These are phyloP conservation scores for Lachnellula suecica DNA, from an alignment of 2,329 filamentous ascomycete species.

Conservation along the genomic window DNA sequence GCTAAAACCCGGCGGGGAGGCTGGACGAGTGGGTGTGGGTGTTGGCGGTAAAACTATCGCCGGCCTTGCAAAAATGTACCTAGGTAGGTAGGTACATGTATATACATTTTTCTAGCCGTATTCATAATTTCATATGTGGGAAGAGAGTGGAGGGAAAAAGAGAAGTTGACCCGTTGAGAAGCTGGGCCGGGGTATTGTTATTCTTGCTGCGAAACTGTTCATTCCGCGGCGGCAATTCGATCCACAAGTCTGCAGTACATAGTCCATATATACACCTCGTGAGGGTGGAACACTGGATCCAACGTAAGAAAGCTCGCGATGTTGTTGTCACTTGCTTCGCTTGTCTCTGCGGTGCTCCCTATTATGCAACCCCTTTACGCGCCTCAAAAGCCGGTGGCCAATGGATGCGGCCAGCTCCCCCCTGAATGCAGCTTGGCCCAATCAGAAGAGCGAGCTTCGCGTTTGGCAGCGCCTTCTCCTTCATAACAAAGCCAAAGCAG, in stretches of 20 bases:
- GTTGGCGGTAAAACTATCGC: too few species aligned
- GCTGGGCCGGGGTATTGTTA: too few species aligned
- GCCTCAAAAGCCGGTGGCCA: slow-evolving; percentile 20
- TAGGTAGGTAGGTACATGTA: too few species aligned
- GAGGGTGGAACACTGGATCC: neutral
- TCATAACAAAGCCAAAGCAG: slow-evolving; percentile 27
- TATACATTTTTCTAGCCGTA: too few species aligned
- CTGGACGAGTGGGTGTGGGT: too few species aligned
- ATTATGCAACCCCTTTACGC: slow-evolving; percentile 31
- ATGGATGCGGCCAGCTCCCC: slow-evolving; percentile 13
- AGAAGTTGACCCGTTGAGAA: too few species aligned
- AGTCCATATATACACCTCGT: neutral
- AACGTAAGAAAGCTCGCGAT: slow-evolving; percentile 9
- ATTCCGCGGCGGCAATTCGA: too few species aligned
- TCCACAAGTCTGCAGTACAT: neutral
- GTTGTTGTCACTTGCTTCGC: slow-evolving; percentile 17
- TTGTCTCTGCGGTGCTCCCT: slow-evolving; percentile 2
- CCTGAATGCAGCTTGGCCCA: slow-evolving; percentile 19
- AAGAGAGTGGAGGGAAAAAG: too few species aligned
- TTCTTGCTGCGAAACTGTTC: too few species aligned
- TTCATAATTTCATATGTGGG: too few species aligned
- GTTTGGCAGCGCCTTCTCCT: slow-evolving; percentile 22
- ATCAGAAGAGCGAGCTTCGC: slow-evolving; percentile 24
- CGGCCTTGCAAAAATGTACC: too few species aligned
- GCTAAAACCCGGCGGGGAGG: too few species aligned